Evolutionary conservation across 225 moss, liverwort and hornwort genomes (phyloP), one percentile per base, ranked within the genome.

Genomic region (Physcomitrium patens): DNA sequence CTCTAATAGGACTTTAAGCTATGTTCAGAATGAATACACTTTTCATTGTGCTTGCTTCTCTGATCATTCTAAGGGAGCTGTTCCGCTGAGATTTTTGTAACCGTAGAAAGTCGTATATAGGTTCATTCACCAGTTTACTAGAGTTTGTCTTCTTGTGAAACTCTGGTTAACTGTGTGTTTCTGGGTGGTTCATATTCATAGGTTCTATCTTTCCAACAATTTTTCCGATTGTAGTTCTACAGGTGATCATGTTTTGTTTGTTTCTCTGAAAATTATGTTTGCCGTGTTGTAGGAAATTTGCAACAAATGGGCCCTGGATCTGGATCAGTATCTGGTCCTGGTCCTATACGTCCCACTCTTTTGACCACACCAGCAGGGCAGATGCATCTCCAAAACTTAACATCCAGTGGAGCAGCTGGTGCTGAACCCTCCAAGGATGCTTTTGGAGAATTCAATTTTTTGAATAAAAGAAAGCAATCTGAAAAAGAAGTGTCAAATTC

Each of bases 361-460:
- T 76, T 85, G 72, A 83, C 89, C 63, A 81, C 83, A 52, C 81
- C 85, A 59, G 85, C 80, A 79, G 83, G 83, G 67, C 89, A 86
- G 81, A 76, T 79, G 79, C 83, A 83, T 70, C 79, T 89, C 57
- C 85, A 89, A 77, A 86, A 37, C 64, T 63, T 85, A 48, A 83
- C 79, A 9, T 80, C 88, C 12, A 78, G 66, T 63, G 60, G 80
- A 28, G 81, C 78, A 80, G 70, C 70, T 76, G 72, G 43, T 71
- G 73, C 73, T 59, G 85, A 80, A 65, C 13, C 79, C 65, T 76
- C 81, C 11, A 65, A 59, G 31, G 86, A 84, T 76, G 76, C 76
- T 50, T 80, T 85, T 82, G 77, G 77, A 53, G 84, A 85, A 75
- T 87, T 87, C 66, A 77, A 87, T 80, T 46, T 85, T 77, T 56